Evolutionary conservation across 129 eudicot genomes (phyloP).

Genomic region (Artemisia argyi): DNA sequence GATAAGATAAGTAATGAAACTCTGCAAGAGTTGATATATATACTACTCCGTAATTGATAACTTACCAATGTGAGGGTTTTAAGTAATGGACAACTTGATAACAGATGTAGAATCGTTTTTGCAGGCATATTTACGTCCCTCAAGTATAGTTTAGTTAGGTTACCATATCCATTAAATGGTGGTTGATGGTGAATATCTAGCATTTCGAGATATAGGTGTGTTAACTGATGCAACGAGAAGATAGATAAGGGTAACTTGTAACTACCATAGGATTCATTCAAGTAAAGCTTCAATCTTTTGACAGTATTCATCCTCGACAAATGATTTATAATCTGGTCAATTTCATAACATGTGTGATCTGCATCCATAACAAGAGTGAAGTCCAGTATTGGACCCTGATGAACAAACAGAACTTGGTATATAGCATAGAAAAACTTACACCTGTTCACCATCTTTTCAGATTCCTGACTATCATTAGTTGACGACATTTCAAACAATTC

Average conservation of each 20-base stretch:
- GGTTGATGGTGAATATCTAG: neutral
- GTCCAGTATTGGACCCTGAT: neutral
- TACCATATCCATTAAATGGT: neutral
- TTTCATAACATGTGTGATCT: neutral
- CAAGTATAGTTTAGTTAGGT: neutral
- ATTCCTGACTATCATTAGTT: no score
- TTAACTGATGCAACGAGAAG: slow-evolving; percentile 10
- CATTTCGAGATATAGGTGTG: neutral
- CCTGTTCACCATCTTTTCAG: neutral
- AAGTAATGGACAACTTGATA: slow-evolving; percentile 13
- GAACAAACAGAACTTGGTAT: neutral
- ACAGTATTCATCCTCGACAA: neutral
- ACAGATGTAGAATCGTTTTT: neutral
- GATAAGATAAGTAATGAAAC: neutral
- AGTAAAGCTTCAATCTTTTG: neutral
- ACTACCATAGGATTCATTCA: neutral
- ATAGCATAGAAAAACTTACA: neutral
- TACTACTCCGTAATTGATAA: no score
- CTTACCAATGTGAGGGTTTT: neutral
- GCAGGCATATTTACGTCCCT: neutral
- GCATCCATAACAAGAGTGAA: neutral
- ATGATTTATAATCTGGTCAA: neutral
- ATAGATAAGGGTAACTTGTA: neutral
- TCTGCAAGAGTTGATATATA: neutral
- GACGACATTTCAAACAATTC: no score